phyloP scores from a whole-genome alignment of 1,284 basidiomycete genomes.

The Schizophyllum amplum region DNA sequence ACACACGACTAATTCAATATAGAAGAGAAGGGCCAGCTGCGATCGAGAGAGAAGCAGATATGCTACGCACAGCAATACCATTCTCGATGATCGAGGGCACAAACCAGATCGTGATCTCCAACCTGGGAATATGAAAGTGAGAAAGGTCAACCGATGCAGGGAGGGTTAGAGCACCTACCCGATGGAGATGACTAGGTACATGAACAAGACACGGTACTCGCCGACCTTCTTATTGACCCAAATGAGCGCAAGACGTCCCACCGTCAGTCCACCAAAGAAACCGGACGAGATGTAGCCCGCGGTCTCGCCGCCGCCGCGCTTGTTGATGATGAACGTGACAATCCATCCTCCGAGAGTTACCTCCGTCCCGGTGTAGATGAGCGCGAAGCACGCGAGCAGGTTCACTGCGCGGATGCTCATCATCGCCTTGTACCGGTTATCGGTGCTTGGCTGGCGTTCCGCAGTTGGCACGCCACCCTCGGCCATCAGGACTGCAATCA shows the following conservation, averaged over 20 bases:
- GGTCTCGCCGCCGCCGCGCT: conserved; percentile 34
- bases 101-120: conserved; percentile 52
- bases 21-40: conserved; percentile 1
- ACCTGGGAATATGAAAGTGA: conserved; percentile 11
- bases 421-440: conserved; percentile 40
- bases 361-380: conserved; percentile 29
- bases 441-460: conserved; percentile 16
- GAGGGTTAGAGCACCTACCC: conserved; percentile 25
- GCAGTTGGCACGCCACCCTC: background rate
- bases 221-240: conserved; percentile 44
- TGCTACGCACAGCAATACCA: conserved; percentile 30
- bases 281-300: conserved; percentile 44
- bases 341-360: conserved; percentile 46
- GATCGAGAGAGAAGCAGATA: background rate
- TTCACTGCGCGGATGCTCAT: conserved; percentile 39
- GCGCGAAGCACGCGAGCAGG: conserved; percentile 40
- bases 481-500: background rate
- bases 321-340: conserved; percentile 44
- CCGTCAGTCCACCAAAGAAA: conserved; percentile 47
- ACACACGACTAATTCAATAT: conserved; percentile 3
- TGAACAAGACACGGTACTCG: conserved; percentile 15
- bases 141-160: background rate
- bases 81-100: conserved; percentile 43
- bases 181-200: conserved; percentile 31
- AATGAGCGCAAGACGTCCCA: conserved; percentile 45